These are phyloP conservation scores for Yamadazyma taylorii DNA, from an alignment of 1,139 yeast species.

Conservation along the genomic window DNA sequence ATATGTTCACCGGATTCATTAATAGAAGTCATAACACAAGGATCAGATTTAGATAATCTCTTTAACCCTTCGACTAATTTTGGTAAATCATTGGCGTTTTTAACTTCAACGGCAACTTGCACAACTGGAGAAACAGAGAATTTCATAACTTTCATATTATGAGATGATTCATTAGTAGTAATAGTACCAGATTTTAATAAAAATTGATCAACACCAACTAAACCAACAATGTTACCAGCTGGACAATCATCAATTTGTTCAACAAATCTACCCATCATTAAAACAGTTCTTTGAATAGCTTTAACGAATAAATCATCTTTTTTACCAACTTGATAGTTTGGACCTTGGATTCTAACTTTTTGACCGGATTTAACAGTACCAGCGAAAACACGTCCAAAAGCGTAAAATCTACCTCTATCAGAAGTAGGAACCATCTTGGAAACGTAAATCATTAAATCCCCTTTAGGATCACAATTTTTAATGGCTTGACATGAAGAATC, in stretches of 20 bases:
- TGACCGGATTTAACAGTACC: conserved; percentile 99
- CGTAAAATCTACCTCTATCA: conserved; percentile 99
- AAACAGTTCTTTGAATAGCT: conserved; percentile 98
- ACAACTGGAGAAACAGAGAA: conserved; percentile 99
- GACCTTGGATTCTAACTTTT: conserved; percentile 99
- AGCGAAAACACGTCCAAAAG: conserved; percentile 99
- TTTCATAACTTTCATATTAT: conserved; percentile 99
- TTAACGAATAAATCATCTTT: conserved; percentile 96
- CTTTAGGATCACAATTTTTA: conserved; percentile 98
- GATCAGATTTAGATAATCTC: conserved; percentile 99
- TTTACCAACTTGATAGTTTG: conserved; percentile 98
- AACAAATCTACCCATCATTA: conserved; percentile 99
- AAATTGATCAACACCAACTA: conserved; percentile 99
- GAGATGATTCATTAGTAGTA: conserved; percentile 94
- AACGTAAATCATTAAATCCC: conserved; percentile 98
- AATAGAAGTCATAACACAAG: conserved; percentile 91
- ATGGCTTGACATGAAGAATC: conserved; percentile 90
- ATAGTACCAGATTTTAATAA: conserved; percentile 99
- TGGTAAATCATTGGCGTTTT: conserved; percentile 99
- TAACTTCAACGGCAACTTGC: conserved; percentile 98
- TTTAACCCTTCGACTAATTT: conserved; percentile 99
- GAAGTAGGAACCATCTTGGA: conserved; percentile 99
- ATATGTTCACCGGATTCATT: conserved; percentile 98
- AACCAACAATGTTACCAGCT: conserved; percentile 99
- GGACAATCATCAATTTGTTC: conserved; percentile 99